Evolutionary conservation across 768 basidiomycete genomes (phyloP).

Genomic region (Lactifluus subvellereus): DNA sequence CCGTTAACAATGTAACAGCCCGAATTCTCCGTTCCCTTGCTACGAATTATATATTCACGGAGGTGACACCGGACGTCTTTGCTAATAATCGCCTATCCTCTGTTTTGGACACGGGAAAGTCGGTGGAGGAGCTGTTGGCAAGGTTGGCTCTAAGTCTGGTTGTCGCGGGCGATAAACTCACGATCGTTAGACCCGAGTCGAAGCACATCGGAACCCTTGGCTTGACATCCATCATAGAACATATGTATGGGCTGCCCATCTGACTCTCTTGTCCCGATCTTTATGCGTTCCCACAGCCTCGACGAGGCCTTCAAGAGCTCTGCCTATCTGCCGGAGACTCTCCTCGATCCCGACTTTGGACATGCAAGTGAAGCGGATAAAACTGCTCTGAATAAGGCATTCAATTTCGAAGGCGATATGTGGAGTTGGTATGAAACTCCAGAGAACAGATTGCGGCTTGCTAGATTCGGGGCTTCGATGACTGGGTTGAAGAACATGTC

Average conservation of each 20-base stretch:
- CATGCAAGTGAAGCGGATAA: background rate
- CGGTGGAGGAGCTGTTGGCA: constrained; percentile 22
- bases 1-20: constrained; percentile 12
- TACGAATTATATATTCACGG: constrained; percentile 29
- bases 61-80: constrained; percentile 29
- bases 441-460: constrained; percentile 4
- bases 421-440: constrained; percentile 4
- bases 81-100: constrained; percentile 28
- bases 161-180: background rate
- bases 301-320: constrained; percentile 27
- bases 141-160: background rate
- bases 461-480: constrained; percentile 8
- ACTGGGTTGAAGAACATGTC: constrained; percentile 3
- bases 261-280: background rate
- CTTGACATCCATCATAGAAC: background rate
- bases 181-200: constrained; percentile 5
- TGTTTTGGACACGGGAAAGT: constrained; percentile 27
- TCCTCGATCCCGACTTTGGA: constrained; percentile 19
- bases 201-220: constrained; percentile 23
- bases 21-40: constrained; percentile 30
- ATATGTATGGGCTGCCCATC: background rate
- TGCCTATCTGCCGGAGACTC: constrained; percentile 25
- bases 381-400: constrained; percentile 3
- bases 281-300: background rate
- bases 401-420: background rate